Evolutionary conservation across 306 rosid genomes (phyloP).

Genomic region (Cotoneaster glaucophyllus): DNA sequence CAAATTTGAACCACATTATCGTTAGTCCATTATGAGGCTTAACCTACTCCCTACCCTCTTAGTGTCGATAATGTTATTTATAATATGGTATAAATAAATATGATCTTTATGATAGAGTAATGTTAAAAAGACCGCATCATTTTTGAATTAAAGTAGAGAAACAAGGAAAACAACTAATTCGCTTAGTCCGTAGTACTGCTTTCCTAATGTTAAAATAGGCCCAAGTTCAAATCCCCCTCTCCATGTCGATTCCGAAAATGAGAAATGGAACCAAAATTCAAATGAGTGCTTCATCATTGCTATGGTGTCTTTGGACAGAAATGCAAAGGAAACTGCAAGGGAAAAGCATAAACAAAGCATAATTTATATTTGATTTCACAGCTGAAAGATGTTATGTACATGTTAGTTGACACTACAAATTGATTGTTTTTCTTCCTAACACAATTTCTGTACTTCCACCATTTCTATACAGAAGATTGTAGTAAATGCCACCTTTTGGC

Average conservation of each 20-base stretch:
- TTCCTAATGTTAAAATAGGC: no score
- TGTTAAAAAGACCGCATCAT: no score
- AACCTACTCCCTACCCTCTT: no score
- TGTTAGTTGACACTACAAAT: constrained; percentile 32
- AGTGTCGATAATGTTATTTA: no score
- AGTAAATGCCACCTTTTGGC: constrained; percentile 15
- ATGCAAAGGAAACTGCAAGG: neutral
- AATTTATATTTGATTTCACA: constrained; percentile 10
- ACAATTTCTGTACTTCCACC: constrained; percentile 28
- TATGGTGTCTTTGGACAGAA: no score
- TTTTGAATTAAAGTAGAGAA: no score
- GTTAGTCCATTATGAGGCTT: no score
- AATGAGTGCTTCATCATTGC: no score
- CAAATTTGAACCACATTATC: no score
- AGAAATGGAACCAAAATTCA: neutral
- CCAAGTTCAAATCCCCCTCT: neutral
- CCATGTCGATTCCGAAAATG: neutral
- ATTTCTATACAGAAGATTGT: constrained; percentile 32
- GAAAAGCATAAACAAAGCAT: neutral
- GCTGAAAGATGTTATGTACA: constrained; percentile 20
- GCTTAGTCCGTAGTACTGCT: no score
- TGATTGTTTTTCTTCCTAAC: constrained; percentile 4
- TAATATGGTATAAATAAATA: no score
- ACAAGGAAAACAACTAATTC: neutral
- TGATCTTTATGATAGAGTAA: no score